A percentile compares a stretch with the other conserved stretches of the same genome.
phyloP scores from a whole-genome alignment of 768 basidiomycete species.

The Cyathus striatus region DNA sequence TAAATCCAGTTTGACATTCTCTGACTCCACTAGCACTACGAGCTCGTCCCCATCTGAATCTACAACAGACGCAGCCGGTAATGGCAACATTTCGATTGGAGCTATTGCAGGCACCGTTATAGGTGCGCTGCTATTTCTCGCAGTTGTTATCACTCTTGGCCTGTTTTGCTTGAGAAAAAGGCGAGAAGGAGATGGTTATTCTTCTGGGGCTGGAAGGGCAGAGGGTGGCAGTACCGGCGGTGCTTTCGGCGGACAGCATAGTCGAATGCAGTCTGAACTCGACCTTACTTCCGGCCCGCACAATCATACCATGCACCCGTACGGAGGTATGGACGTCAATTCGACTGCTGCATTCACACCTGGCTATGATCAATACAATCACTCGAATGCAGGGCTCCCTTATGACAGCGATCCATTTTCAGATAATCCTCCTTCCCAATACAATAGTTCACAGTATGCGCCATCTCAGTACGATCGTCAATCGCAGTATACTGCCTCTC shows the following conservation, averaged over 20 bases:
- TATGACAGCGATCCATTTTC: background rate
- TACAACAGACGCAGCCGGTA: too few species aligned
- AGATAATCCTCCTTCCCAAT: slow-evolving; percentile 6
- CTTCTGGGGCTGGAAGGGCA: too few species aligned
- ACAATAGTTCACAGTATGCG: slow-evolving; percentile 7
- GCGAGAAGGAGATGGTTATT: slow-evolving; percentile 15
- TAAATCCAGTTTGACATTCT: slow-evolving; percentile 16
- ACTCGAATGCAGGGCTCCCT: too few species aligned
- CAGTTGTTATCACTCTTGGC: slow-evolving; percentile 44
- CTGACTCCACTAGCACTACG: slow-evolving; percentile 18
- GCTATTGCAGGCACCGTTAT: slow-evolving; percentile 49
- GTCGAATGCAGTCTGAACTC: slow-evolving; percentile 26
- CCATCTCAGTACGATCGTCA: slow-evolving; percentile 12
- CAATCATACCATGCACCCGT: too few species aligned
- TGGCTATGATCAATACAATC: too few species aligned
- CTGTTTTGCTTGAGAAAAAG: slow-evolving; percentile 44
- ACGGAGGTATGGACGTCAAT: too few species aligned
- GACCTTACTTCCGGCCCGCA: slow-evolving; percentile 37
- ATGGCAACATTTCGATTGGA: slow-evolving; percentile 28
- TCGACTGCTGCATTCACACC: too few species aligned
- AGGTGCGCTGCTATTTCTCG: slow-evolving; percentile 48
- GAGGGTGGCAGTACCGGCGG: too few species aligned
- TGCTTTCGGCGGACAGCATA: slow-evolving; percentile 18
- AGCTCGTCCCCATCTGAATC: slow-evolving; percentile 11
- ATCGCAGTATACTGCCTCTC: slow-evolving; percentile 4